A percentile compares a stretch with the other conserved stretches of the same genome.
These are phyloP conservation scores for Psilocybe subaeruginosa DNA, from an alignment of 768 basidiomycete genomes.

Conservation along the genomic window DNA sequence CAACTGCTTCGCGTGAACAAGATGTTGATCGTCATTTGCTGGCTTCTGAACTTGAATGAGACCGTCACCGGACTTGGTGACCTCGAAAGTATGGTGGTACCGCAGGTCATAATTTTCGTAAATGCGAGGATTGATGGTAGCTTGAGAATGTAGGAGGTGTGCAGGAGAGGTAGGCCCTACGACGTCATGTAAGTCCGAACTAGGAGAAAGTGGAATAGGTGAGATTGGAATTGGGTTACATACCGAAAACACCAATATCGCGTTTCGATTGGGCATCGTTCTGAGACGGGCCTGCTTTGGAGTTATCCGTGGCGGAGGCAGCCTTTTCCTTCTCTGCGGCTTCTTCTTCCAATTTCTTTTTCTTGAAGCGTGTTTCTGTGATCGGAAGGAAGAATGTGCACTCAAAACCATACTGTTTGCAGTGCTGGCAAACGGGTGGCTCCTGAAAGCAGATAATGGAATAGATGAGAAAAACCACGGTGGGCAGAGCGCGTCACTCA, in stretches of 20 bases:
- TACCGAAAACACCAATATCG: slow-evolving; percentile 70
- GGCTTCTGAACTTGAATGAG: slow-evolving; percentile 82
- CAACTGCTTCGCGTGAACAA: slow-evolving; percentile 59
- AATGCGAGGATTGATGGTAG: slow-evolving; percentile 79
- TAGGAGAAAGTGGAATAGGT: slow-evolving; percentile 26
- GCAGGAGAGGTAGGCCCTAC: slow-evolving; percentile 86
- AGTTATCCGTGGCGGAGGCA: slow-evolving; percentile 26
- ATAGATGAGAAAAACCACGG: slow-evolving; percentile 6
- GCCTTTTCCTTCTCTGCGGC: slow-evolving; percentile 43
- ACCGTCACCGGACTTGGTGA: slow-evolving; percentile 83
- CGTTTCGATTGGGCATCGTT: slow-evolving; percentile 48
- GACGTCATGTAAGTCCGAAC: slow-evolving; percentile 46
- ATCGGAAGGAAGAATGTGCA: slow-evolving; percentile 99
- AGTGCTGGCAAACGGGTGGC: slow-evolving; percentile 88
- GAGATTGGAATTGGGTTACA: slow-evolving; percentile 25
- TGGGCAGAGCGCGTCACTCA: slow-evolving; percentile 19
- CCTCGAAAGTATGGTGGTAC: slow-evolving; percentile 87
- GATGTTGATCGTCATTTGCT: slow-evolving; percentile 54
- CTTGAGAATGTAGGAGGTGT: slow-evolving; percentile 89
- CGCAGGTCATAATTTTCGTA: slow-evolving; percentile 89
- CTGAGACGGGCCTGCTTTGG: slow-evolving; percentile 39
- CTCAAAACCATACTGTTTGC: slow-evolving; percentile 91
- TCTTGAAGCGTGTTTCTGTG: slow-evolving; percentile 98
- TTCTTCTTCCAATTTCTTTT: slow-evolving; percentile 85
- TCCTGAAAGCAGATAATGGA: slow-evolving; percentile 38